Evolutionary conservation across 441 rosid genomes (phyloP).

Genomic region (Theobroma grandiflorum): DNA sequence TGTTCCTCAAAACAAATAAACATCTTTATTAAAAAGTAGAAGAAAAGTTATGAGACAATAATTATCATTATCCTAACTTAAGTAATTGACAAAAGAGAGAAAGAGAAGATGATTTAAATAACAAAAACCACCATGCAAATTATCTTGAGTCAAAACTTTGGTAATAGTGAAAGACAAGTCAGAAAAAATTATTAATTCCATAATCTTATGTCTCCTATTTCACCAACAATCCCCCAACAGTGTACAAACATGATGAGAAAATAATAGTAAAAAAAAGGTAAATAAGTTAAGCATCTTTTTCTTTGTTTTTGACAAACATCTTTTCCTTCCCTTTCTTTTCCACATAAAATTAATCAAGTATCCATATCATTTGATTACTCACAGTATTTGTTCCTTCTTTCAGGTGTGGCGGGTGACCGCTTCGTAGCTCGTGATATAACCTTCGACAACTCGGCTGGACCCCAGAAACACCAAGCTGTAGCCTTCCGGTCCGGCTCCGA

Average conservation of each 20-base stretch:
- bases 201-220: neutral
- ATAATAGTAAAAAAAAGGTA: conserved; percentile 13
- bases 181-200: neutral
- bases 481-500: conserved; percentile 74
- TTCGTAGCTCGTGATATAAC: conserved; percentile 63
- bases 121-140: neutral
- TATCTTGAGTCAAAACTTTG: neutral
- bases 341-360: neutral
- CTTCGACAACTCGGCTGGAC: conserved; percentile 67
- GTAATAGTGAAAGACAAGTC: neutral
- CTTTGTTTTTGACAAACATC: neutral
- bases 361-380: neutral
- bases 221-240: neutral
- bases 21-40: neutral
- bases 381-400: neutral
- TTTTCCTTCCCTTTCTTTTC: neutral
- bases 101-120: neutral
- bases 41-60: neutral
- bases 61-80: neutral
- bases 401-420: conserved; percentile 57
- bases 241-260: neutral
- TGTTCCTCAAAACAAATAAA: neutral
- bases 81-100: neutral
- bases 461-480: conserved; percentile 63
- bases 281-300: neutral